Evolutionary conservation across 2,329 filamentous ascomycete species (phyloP).

Genomic region (Fusarium sulawesiense): DNA sequence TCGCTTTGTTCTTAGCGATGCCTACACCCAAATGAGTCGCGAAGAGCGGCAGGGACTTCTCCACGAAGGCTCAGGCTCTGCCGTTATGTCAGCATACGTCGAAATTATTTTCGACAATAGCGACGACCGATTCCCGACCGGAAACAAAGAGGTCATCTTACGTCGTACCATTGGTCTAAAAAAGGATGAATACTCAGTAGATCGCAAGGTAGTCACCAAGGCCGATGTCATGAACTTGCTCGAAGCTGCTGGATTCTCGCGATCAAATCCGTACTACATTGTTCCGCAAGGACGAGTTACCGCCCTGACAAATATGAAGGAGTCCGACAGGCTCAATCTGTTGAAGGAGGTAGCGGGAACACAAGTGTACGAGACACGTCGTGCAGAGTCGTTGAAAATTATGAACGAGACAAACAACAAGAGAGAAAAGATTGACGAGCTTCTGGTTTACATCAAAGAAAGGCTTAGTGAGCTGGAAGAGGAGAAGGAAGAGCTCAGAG

Average conservation of each 20-base stretch:
- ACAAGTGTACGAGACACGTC: conserved; percentile 93
- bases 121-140: conserved; percentile 94
- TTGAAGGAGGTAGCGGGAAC: conserved; percentile 99
- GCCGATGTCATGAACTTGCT: conserved; percentile 94
- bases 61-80: conserved; percentile 97
- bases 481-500: conserved; percentile 94
- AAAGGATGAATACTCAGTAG: conserved; percentile 98
- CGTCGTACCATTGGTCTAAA: conserved; percentile 96
- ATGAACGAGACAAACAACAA: conserved; percentile 98
- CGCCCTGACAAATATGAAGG: conserved; percentile 98
- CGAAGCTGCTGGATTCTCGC: conserved; percentile 95
- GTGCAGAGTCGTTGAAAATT: conserved; percentile 93
- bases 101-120: conserved; percentile 99
- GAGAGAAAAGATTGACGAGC: conserved; percentile 91
- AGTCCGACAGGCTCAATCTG: conserved; percentile 86
- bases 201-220: conserved; percentile 96
- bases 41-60: conserved; percentile 95
- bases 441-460: conserved; percentile 91
- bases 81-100: conserved; percentile 99
- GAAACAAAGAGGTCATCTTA: conserved; percentile 88
- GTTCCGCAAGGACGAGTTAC: conserved; percentile 98
- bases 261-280: conserved; percentile 98
- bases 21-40: conserved; percentile 93
- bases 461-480: conserved; percentile 90
- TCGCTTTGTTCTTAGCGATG: conserved; percentile 97